phyloP scores from a whole-genome alignment of 2,329 filamentous ascomycete species.

The Trichocomaceae sp. region DNA sequence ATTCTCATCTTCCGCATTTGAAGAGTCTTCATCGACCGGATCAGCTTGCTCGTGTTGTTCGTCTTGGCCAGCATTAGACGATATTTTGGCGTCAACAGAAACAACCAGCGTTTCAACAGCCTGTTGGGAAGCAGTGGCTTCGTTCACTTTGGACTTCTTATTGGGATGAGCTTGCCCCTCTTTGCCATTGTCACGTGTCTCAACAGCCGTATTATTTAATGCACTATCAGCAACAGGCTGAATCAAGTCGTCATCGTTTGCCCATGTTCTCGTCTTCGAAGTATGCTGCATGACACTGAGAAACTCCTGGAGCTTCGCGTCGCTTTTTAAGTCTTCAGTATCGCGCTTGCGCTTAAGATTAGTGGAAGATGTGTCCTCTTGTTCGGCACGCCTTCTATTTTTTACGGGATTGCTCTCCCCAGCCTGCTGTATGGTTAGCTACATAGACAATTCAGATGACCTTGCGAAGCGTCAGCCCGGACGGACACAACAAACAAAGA shows the following conservation, averaged over 20 bases:
- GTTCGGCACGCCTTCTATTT: slow-evolving; percentile 18
- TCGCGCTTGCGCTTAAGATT: slow-evolving; percentile 36
- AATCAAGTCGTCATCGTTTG: slow-evolving; percentile 45
- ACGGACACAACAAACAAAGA: slow-evolving; percentile 18
- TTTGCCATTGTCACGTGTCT: slow-evolving; percentile 45
- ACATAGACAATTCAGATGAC: slow-evolving; percentile 14
- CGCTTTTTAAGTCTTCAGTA: slow-evolving; percentile 53
- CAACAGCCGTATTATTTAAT: slow-evolving; percentile 33
- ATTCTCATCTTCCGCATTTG: slow-evolving; percentile 17
- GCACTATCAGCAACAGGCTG: slow-evolving; percentile 18
- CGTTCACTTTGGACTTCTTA: slow-evolving; percentile 10
- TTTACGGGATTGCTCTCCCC: slow-evolving; percentile 24
- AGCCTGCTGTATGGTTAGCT: slow-evolving; percentile 29
- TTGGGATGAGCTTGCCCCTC: not conserved
- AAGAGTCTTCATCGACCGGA: slow-evolving; percentile 13
- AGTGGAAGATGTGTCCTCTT: slow-evolving; percentile 19
- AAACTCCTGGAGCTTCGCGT: slow-evolving; percentile 81
- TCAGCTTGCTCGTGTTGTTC: slow-evolving; percentile 16
- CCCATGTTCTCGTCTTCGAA: slow-evolving; percentile 59
- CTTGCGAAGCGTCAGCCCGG: slow-evolving; percentile 33
- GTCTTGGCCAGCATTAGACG: not conserved
- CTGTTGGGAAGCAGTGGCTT: not conserved
- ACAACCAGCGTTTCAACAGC: not conserved
- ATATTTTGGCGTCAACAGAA: not conserved
- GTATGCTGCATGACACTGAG: slow-evolving; percentile 70